Base-by-base conservation (phyloP, 2,329 filamentous ascomycete genomes). In the Hirsutella thompsonii region DNA sequence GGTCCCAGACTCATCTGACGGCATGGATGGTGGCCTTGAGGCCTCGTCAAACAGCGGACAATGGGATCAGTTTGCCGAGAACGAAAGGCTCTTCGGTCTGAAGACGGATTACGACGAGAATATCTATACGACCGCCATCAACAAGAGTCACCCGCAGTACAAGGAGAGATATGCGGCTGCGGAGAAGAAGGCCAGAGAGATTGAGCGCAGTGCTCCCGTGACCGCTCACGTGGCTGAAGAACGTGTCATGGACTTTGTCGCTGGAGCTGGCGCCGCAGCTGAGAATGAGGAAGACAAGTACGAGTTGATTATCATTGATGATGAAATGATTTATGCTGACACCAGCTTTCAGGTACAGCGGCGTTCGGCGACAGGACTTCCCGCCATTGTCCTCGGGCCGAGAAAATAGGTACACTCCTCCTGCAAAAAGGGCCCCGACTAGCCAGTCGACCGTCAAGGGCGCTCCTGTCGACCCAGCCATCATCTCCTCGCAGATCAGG, bases 1-100 rank as follows among this genome's bases (percentile, higher is more conserved):
- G 88, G 76, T 88, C 42, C 78, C 85, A 6, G 80, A 79, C 48
- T 60, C 71, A 14, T 53, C 45, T 35, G 78, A 81, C 46, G 72
- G 72, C 21, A 59, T 75, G 33, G 81, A 89, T 54, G 70, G 84
- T 48, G 81, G 82, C 37, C 69, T 95, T 20, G 87, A 92, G 52
- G 76, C 67, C 39, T 52, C 69, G 2, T 51, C 57, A n/a, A 61
- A 57, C 40, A 54, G 61, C 14, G 67, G 64, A 6, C 67, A 64
- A 9, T 98, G 92, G 92, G 90, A 98, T 58, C 92, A 98, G 59
- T 98, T 98, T 55, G 83, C 85, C 43, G 81, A 76, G 47, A 96
- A 96, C 55, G 85, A 93, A 62, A 74, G 79, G 42, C 76, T 87
- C 23, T 96, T 94, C 55, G 92, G 92, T 29, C 65, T 93, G 32